These are phyloP conservation scores for Heterobasidion annosum DNA, from an alignment of 1,284 basidiomycete genomes.

Conservation along the genomic window DNA sequence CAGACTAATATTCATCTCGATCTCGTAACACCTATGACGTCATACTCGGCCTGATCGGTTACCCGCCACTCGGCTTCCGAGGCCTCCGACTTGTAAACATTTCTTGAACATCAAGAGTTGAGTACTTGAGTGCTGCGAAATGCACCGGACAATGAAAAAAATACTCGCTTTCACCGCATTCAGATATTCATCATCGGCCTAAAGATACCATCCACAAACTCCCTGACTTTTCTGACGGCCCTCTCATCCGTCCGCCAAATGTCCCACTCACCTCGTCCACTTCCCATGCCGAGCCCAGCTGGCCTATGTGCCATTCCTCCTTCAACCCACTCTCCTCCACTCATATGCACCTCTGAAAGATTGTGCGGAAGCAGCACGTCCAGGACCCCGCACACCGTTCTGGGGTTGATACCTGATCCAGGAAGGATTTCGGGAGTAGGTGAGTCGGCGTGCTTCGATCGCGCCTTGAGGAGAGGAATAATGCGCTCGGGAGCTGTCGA, in stretches of 20 bases:
- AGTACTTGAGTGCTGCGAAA: no score
- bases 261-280: constrained; percentile 48
- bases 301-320: constrained; percentile 40
- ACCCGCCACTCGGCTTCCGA: no score
- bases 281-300: constrained; percentile 64
- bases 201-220: constrained; percentile 28
- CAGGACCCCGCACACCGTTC: constrained; percentile 39
- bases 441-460: not conserved
- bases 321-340: constrained; percentile 55
- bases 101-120: no score
- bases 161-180: not conserved
- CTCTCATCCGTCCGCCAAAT: constrained; percentile 54
- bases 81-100: no score
- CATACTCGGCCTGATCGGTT: no score
- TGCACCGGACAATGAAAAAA: no score
- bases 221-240: constrained; percentile 42
- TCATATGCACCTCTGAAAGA: constrained; percentile 61
- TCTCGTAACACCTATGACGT: no score
- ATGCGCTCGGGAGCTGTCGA: constrained; percentile 35
- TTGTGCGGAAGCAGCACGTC: constrained; percentile 41
- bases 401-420: constrained; percentile 61
- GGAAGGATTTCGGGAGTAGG: constrained; percentile 43
- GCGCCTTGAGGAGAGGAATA: constrained; percentile 27
- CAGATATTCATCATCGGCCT: not conserved
- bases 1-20: no score